Base-by-base conservation (phyloP, 352 stramenopile species). In the Blastocystis sp. region DNA sequence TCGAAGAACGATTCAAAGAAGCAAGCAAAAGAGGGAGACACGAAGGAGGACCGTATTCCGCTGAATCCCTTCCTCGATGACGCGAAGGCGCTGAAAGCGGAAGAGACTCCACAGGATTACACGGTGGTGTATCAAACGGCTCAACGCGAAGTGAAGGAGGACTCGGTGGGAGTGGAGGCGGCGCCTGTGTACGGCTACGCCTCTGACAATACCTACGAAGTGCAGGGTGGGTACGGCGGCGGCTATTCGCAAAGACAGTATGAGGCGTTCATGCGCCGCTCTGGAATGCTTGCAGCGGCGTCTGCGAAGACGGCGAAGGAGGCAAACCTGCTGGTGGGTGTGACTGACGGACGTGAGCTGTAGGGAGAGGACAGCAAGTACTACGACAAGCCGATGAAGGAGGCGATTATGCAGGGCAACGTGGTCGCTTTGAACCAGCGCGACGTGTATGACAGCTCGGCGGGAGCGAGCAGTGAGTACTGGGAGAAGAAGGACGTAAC, bases 191-290 rank as follows among this genome's bases (percentile, higher is more conserved):
- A 65, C 19, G 60, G 24, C 24, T 38, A 65, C 19, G 24, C 10
- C 24, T 42, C 64, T 1, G 17, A 38, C 9, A 52, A 34, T 52
- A 42, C 64, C 7, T 74, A 74, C 34, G 42, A 74, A 45, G 66
- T 57, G 42, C 66, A 76, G 61, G 7, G 34, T 57, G 74, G 74
- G 3, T 84, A 84, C 66, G 74, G 74, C 6, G 74, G 57, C 9
- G 66, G 61, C 54, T 84, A 59, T 45, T 84, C 74, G 19, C 74
- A 84, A 28, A 84, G 74, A 54, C 74, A 84, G 61, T 84, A 84
- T 34, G 74, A 84, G 48, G 74, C 74, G 4, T 84, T 84, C 43
- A 84, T 84, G 40, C 24, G 74, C 19, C 48, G 60, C 17, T 70
- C 57, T 19, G 74, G 74, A 24, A 84, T 84, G 74, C 6, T 84